Evolutionary conservation across 768 basidiomycete species (phyloP), one percentile per base, ranked within the genome.

Genomic region (Psilocybe azurescens): DNA sequence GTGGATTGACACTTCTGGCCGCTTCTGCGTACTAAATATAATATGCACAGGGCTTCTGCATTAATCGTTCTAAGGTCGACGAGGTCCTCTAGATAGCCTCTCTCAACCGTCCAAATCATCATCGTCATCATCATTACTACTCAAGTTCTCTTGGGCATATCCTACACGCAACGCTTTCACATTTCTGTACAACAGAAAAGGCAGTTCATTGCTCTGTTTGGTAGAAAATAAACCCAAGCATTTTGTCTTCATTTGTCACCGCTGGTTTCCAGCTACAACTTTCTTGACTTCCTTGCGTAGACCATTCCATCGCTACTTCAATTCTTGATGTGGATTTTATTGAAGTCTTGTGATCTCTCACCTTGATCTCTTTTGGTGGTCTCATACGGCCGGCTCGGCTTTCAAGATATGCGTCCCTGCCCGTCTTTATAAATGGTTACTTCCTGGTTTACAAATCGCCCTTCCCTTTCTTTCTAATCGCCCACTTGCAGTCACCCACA

Each of bases 1-100:
- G 90, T 77, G 50, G 18, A 65, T 53, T 28, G 18, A 58, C 65
- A 50, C 20, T 41, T 64, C 30, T 7, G 5, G 14, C 20, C 46
- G 8, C 39, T 49, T 29, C 48, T 48, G 18, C 11, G 44, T 18
- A 13, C 8, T 46, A 3, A n/a, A 33, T 1, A 29, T 29, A 5
- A 5, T 51, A 7, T 38, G 49, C 32, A n/a, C 38, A 86, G 86
- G 87, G 85, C 3, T 88, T 89, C 69, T 89, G 88, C 67, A 86
- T 89, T 61, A 84, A 81, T 67, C 78, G 86, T n/a, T 85, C 86
- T 49, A 89, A 89, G 71, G 88, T 89, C 0, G 88, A 89, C 64
- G 87, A 89, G 65, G 75, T 89, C 20, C 78, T 81, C n/a, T 71
- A 56, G 67, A 5, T 20, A 6, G 18, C 33, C 2, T 53, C 11